phyloP scores from a whole-genome alignment of 352 stramenopile genomes.

The Blastocystis sp. region DNA sequence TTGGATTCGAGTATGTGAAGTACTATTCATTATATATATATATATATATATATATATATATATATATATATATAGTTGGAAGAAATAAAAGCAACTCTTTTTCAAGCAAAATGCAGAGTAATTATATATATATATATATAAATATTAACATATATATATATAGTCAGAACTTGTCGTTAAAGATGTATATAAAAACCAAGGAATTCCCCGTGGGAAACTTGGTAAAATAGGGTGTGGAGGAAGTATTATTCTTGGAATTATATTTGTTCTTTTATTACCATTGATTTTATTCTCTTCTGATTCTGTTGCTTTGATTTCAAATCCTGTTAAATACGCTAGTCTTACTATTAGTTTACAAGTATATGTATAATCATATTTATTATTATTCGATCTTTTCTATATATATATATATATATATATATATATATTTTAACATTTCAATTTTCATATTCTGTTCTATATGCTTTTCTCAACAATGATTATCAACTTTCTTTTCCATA shows the following conservation, averaged over 20 bases:
- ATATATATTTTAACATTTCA: too few species aligned
- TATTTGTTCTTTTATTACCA: constrained; percentile 22
- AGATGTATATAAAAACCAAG: constrained; percentile 20
- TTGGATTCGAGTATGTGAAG: constrained; percentile 32
- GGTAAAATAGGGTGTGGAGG: constrained; percentile 28
- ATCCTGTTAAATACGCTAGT: constrained; percentile 9
- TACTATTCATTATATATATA: constrained; percentile 31
- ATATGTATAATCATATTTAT: too few species aligned
- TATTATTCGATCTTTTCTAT: too few species aligned
- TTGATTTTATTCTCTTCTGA: constrained; percentile 35
- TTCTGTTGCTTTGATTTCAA: constrained; percentile 27
- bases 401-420: too few species aligned
- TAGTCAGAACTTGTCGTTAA: background rate
- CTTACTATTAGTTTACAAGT: constrained; percentile 13
- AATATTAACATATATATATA: background rate
- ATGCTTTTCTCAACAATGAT: too few species aligned
- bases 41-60: constrained; percentile 14
- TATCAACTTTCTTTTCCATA: too few species aligned
- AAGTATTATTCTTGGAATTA: constrained; percentile 23
- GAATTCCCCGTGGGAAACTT: background rate
- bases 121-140: constrained; percentile 33
- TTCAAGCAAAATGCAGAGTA: too few species aligned
- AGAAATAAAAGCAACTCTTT: background rate
- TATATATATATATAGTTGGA: background rate
- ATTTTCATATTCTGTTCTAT: too few species aligned